A percentile compares a stretch with the other conserved stretches of the same genome.
These are phyloP conservation scores for Macrocystidia cucumis DNA, from an alignment of 1,284 basidiomycete species.

Conservation along the genomic window DNA sequence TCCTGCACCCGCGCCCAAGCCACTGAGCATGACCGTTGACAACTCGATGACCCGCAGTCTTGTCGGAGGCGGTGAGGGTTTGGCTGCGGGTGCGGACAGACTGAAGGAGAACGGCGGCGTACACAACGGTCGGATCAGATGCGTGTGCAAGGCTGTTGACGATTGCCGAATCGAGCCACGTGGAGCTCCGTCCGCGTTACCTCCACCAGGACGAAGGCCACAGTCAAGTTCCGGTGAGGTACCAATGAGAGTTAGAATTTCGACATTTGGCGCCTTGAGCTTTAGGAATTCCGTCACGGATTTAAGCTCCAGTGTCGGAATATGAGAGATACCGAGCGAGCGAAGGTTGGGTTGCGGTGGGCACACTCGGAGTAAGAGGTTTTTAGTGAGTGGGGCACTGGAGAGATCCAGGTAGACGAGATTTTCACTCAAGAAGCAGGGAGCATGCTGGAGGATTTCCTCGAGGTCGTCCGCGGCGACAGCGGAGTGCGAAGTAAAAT, in stretches of 20 bases:
- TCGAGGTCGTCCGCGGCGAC: conserved; percentile 64
- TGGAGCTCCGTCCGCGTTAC: conserved; percentile 18
- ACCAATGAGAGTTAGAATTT: conserved; percentile 79
- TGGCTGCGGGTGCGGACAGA: conserved; percentile 20
- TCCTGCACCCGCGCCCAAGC: conserved; percentile 69
- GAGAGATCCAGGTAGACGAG: conserved; percentile 90
- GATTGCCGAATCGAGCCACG: conserved; percentile 43
- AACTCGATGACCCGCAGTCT: conserved; percentile 87
- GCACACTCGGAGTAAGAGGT: conserved; percentile 50
- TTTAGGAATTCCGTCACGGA: conserved; percentile 67
- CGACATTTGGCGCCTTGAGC: conserved; percentile 68
- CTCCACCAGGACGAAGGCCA: conserved; percentile 29
- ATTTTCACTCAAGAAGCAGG: conserved; percentile 73
- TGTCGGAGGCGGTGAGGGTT: conserved; percentile 49
- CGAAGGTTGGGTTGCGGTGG: conserved; percentile 72
- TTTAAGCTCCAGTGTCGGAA: conserved; percentile 64
- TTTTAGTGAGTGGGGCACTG: conserved; percentile 66
- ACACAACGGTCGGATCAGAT: conserved; percentile 73
- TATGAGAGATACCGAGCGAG: conserved; percentile 84
- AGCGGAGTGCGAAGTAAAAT: conserved; percentile 80
- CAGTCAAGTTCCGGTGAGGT: conserved; percentile 74
- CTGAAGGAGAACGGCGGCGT: conserved; percentile 70
- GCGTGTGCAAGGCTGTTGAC: conserved; percentile 56
- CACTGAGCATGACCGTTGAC: conserved; percentile 64
- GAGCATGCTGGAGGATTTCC: conserved; percentile 67